Percentiles rank a stretch among this genome's conserved stretches.
Evolutionary conservation across 2,329 filamentous ascomycete genomes (phyloP).

Genomic region (Beauveria bassiana): DNA sequence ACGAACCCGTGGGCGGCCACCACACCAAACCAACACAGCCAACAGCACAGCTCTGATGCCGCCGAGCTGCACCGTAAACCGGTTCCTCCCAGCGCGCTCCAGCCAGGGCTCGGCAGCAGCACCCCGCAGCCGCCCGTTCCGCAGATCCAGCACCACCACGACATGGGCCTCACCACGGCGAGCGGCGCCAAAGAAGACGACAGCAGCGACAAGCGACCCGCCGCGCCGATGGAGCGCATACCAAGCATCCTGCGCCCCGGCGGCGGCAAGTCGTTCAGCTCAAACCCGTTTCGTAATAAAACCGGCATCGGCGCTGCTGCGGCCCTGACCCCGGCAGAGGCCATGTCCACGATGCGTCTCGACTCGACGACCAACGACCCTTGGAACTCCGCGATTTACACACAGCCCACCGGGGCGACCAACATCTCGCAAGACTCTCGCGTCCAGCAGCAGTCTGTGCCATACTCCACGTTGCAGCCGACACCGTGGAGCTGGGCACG

Average conservation of each 20-base stretch:
- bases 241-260: constrained; percentile 20
- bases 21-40: background rate
- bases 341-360: constrained; percentile 35
- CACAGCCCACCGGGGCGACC: constrained; percentile 8
- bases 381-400: constrained; percentile 23
- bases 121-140: background rate
- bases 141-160: background rate
- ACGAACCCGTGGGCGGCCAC: background rate
- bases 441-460: constrained; percentile 6
- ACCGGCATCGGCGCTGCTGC: constrained; percentile 25
- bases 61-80: background rate
- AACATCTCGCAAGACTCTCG: background rate
- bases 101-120: background rate
- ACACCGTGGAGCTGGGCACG: constrained; percentile 4
- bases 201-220: background rate
- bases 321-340: constrained; percentile 24
- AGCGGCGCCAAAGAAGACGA: background rate
- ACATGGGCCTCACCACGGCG: background rate
- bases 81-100: background rate
- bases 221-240: background rate
- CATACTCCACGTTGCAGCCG: constrained; percentile 16
- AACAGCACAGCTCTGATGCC: background rate
- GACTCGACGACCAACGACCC: constrained; percentile 32
- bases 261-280: constrained; percentile 28
- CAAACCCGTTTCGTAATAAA: constrained; percentile 47